phyloP scores from a whole-genome alignment of 441 rosid genomes.

The Arabidopsis hybrid region DNA sequence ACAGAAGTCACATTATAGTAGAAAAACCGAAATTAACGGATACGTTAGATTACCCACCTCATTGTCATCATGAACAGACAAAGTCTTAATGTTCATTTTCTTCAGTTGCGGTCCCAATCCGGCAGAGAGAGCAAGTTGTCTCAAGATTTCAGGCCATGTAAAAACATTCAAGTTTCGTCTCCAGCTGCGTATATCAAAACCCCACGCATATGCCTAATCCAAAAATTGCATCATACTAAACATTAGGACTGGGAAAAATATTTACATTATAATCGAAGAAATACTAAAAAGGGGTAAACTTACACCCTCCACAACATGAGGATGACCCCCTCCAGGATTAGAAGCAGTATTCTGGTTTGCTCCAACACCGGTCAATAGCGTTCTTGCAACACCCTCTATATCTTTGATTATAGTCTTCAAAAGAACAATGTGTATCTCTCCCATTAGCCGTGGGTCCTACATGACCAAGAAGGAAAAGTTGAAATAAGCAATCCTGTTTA shows the following conservation, averaged over 20 bases:
- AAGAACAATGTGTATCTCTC: conserved; percentile 82
- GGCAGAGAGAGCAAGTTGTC: conserved; percentile 84
- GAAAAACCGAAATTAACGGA: neutral
- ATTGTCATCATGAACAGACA: conserved; percentile 58
- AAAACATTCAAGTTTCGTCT: conserved; percentile 67
- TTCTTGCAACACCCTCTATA: conserved; percentile 79
- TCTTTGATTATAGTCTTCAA: conserved; percentile 77
- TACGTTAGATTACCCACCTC: conserved; percentile 54
- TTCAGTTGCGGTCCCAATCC: conserved; percentile 82
- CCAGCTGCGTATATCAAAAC: conserved; percentile 85
- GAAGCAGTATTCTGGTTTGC: conserved; percentile 67
- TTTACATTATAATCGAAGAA: conserved; percentile 15
- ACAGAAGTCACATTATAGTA: neutral
- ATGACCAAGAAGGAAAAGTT: conserved; percentile 33
- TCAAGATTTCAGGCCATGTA: conserved; percentile 92
- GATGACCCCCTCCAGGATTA: conserved; percentile 89
- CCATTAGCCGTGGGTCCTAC: conserved; percentile 82
- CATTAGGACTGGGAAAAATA: conserved; percentile 17
- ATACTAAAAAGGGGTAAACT: conserved; percentile 32
- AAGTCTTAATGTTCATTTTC: conserved; percentile 55
- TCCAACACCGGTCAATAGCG: conserved; percentile 63
- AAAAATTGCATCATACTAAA: conserved; percentile 20
- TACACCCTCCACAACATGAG: conserved; percentile 88
- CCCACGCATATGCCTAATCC: conserved; percentile 85
- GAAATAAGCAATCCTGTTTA: conserved; percentile 27